Base-by-base conservation (phyloP, 2,329 filamentous ascomycete genomes). In the Cladosporium halotolerans region DNA sequence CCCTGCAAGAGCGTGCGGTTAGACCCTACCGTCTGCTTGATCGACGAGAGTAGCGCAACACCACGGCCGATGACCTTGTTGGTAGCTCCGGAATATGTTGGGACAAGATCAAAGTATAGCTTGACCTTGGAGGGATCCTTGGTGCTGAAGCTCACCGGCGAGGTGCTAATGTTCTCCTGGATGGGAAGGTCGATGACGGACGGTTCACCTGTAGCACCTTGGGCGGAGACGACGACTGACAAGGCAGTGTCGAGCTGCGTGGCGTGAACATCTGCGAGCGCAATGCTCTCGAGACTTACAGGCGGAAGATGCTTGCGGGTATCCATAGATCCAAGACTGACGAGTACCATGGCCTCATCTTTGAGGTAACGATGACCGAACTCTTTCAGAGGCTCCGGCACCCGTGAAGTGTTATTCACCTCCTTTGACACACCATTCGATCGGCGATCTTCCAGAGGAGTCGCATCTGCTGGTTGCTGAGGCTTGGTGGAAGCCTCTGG, bases 341-440 rank as follows among this genome's bases (percentile, higher is more conserved):
- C 91, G 45, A 97, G 77, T 3, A 99, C 82, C 76, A 99, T 84
- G 58, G 88, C 88, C 63, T 95, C 85, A 48, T 95, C 83, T 14
- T 84, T 95, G 47, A 99, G 79, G 71, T 97, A 99, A 51, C 92
- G 84, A 75, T 99, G 93, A 53, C 93, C 93, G 70, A 97, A 99
- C 1, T 89, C 88, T 72, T 97, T 97, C 59, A 97, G 81, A 4
- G 91, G 86, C 58, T 96, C 89, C 2, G 84, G 75, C 6, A 78
- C 72, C 58, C 56, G 63, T 42, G 69, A 16, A 68, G 59, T 57
- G 39, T 42, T 53, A 56, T 61, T 64, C n/a, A 57, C 58, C 46
- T 75, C 70, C 53, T 73, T 71, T 8, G 69, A 63, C 52, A 71
- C 55, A 36, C 57, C 62, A 45, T 69, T 69, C 9, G 68, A 70